Base-by-base conservation (phyloP, 768 basidiomycete species). In the Coprinellus micaceus region DNA sequence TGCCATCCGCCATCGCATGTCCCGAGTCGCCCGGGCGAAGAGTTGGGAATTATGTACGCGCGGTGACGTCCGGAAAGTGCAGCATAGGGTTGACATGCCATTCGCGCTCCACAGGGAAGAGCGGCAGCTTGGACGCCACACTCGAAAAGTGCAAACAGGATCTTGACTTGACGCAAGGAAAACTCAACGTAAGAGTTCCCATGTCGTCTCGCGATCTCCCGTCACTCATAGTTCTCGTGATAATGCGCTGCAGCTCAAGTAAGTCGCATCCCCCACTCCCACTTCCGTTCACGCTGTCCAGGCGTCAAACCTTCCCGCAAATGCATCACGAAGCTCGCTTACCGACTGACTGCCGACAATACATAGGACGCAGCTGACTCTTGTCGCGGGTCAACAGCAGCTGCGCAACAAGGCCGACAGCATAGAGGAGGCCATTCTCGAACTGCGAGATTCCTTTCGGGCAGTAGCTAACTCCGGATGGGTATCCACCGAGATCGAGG, bases 151-250 rank as follows among this genome's bases (percentile, higher is more conserved):
- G 75, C 56, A 64, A 74, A 33, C 62, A 63, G 15, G 78, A 82
- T 19, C 66, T 83, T 26, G 66, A 77, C 19, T 63, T 62, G 7
- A 74, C 75, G 5, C 71, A 81, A 59, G 69, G 70, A 30, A 65
- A 71, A 28, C 73, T 82, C 58, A 70, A 80, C 51, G 82, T 81
- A 56, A 41, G n/a, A n/a, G n/a, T n/a, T n/a, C n/a, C n/a, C n/a
- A n/a, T n/a, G n/a, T n/a, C n/a, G 70, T 61, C 21, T 43, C 40
- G 29, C 46, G 3, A 36, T 46, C 25, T 44, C 19, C 41, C 52
- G 43, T 40, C 28, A 21, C 24, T 29, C 13, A 53, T 51, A 44
- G 26, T 33, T 45, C 28, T 25, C 19, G 29, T 44, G 40, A 28
- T 19, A 53, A 24, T 26, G 17, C 26, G 17, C 10, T 36, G 49